phyloP scores from a whole-genome alignment of 192 early-diverging fungal genomes.

The Paraglomus brasilianum region DNA sequence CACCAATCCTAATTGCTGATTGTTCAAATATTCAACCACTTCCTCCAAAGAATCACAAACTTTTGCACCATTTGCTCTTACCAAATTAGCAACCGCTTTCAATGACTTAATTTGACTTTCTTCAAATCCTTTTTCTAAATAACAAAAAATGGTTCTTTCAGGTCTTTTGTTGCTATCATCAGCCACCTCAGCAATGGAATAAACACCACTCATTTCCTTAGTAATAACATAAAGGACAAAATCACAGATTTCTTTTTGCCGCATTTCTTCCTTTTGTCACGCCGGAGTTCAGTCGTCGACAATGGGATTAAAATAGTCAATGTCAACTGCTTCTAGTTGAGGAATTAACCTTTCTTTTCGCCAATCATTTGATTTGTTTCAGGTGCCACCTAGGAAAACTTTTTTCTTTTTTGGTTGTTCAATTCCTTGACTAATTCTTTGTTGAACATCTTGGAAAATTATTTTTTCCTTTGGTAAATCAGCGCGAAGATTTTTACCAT shows the following conservation, averaged over 20 bases:
- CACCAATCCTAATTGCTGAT: slow-evolving; percentile 10
- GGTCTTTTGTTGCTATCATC: slow-evolving; percentile 24
- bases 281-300: not conserved
- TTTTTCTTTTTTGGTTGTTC: no score
- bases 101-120: slow-evolving; percentile 11
- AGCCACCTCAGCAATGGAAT: slow-evolving; percentile 21
- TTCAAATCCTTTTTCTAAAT: slow-evolving; percentile 6
- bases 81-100: not conserved
- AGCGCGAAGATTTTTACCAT: no score
- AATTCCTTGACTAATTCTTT: no score
- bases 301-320: slow-evolving; percentile 4
- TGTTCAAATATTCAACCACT: slow-evolving; percentile 15
- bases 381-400: slow-evolving; percentile 12
- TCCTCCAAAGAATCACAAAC: not conserved
- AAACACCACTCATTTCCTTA: slow-evolving; percentile 1
- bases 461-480: no score
- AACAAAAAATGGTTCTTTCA: slow-evolving; percentile 15
- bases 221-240: slow-evolving; percentile 11
- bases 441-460: no score
- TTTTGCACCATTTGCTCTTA: not conserved
- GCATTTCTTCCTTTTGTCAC: slow-evolving; percentile 9
- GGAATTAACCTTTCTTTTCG: slow-evolving; percentile 17
- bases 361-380: not conserved
- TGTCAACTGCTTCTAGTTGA: not conserved
- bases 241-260: slow-evolving; percentile 1